A percentile compares a stretch with the other conserved stretches of the same genome.
Evolutionary conservation across 2,329 filamentous ascomycete species (phyloP).

Genomic region (Sarocladiaceae sp.): DNA sequence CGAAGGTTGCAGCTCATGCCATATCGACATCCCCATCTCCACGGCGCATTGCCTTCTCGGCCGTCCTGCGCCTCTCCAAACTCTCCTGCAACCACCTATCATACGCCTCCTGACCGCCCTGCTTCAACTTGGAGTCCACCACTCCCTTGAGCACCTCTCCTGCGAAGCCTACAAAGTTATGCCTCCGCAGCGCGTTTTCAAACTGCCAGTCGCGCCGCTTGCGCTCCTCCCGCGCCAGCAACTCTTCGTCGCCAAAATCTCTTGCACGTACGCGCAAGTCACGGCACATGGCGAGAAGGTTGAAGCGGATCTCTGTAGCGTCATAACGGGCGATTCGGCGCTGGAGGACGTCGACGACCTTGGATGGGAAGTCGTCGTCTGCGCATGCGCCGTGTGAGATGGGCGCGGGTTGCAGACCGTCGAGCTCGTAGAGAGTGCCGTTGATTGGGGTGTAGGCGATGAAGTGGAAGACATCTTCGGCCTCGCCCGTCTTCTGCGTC

Average conservation of each 20-base stretch:
- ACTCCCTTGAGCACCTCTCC: slow-evolving; percentile 86
- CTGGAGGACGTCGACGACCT: slow-evolving; percentile 81
- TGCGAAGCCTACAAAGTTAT: slow-evolving; percentile 96
- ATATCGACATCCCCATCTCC: slow-evolving; percentile 36
- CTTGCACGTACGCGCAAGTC: slow-evolving; percentile 72
- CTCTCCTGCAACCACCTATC: slow-evolving; percentile 67
- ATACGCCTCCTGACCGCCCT: slow-evolving; percentile 59
- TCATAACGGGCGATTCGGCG: slow-evolving; percentile 81
- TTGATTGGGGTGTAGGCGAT: slow-evolving; percentile 85
- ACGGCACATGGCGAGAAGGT: slow-evolving; percentile 84
- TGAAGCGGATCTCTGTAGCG: slow-evolving; percentile 84
- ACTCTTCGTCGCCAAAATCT: slow-evolving; percentile 76
- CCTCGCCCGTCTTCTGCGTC: slow-evolving; percentile 58
- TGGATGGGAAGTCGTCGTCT: slow-evolving; percentile 64
- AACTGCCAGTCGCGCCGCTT: slow-evolving; percentile 86
- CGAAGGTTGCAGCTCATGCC: slow-evolving; percentile 16
- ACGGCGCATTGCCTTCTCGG: slow-evolving; percentile 27
- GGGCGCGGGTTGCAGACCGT: slow-evolving; percentile 87
- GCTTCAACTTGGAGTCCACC: slow-evolving; percentile 63
- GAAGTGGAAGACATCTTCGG: slow-evolving; percentile 95
- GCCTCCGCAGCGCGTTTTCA: slow-evolving; percentile 85
- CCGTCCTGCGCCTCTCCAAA: slow-evolving; percentile 45
- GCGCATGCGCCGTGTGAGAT: slow-evolving; percentile 79
- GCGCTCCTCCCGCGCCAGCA: slow-evolving; percentile 70
- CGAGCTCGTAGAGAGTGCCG: slow-evolving; percentile 82